Percentiles rank a stretch among this genome's conserved stretches.
phyloP scores from a whole-genome alignment of 768 basidiomycete species.

The Pisolithus sp. region DNA sequence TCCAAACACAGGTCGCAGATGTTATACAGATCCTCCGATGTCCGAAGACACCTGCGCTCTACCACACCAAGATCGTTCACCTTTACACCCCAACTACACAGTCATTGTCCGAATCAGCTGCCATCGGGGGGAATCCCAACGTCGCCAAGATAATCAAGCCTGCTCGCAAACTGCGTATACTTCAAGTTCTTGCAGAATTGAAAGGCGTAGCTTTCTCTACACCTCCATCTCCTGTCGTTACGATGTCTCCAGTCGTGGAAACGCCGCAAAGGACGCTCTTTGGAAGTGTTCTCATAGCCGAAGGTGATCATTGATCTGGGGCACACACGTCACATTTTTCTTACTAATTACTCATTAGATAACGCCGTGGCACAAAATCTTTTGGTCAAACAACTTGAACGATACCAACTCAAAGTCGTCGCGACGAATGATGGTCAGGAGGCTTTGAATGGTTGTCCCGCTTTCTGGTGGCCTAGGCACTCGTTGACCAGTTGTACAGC shows the following conservation, averaged over 20 bases:
- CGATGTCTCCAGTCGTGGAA: slow-evolving; percentile 41
- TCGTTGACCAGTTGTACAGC: slow-evolving; percentile 30
- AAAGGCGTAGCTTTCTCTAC: slow-evolving; percentile 45
- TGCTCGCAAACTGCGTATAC: slow-evolving; percentile 50
- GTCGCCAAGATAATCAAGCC: slow-evolving; percentile 69
- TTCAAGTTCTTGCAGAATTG: slow-evolving; percentile 55
- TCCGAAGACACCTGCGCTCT: slow-evolving; percentile 31
- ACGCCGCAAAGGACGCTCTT: slow-evolving; percentile 48
- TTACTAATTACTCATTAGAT: slow-evolving; percentile 33
- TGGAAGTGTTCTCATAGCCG: slow-evolving; percentile 66
- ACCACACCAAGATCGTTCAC: slow-evolving; percentile 60
- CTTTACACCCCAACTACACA: slow-evolving; percentile 68
- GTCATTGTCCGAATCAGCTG: slow-evolving; percentile 38
- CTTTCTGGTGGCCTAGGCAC: neutral
- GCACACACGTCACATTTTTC: neutral
- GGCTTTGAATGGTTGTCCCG: slow-evolving; percentile 45
- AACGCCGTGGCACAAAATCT: slow-evolving; percentile 67
- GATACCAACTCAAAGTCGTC: slow-evolving; percentile 51
- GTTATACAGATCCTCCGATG: slow-evolving; percentile 45
- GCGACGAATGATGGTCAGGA: slow-evolving; percentile 66
- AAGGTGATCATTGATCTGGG: slow-evolving; percentile 38
- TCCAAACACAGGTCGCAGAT: slow-evolving; percentile 51
- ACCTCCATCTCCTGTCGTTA: slow-evolving; percentile 24
- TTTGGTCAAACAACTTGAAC: slow-evolving; percentile 60
- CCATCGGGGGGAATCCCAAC: slow-evolving; percentile 43